Evolutionary conservation across 108 stramenopile species (phyloP), one percentile per base, ranked within the genome.

Genomic region (Chaetoceros muelleri): DNA sequence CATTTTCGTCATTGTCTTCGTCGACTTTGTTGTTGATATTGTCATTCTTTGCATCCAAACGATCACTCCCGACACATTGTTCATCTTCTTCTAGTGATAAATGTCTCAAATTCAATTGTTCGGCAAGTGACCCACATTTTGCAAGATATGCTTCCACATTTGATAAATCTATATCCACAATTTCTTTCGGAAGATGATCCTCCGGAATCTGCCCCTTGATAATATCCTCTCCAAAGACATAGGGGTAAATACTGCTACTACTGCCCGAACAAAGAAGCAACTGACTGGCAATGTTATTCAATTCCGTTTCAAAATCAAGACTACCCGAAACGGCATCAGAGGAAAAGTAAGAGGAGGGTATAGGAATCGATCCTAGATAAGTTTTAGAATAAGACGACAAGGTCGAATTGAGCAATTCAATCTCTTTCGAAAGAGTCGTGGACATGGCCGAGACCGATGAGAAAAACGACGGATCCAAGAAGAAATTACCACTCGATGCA

Each of bases 41-140:
- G 2, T 62, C 66, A 24, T 50, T 52, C 1, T 64, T 46, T 16
- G 28, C 47, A 54, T 51, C 60, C n/a, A n/a, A n/a, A n/a, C n/a
- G n/a, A 24, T 44, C 47, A 27, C 52, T 30, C 23, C 48, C 40
- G 3, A 26, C 3, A 26, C 1, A 21, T 25, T 55, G 27, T 13
- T 44, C 34, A 29, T 60, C 54, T 24, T 22, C 47, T 44, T 46
- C 40, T 19, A 3, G 48, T 45, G 20, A 2, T 1, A 26, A 31
- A 28, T 55, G 24, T 1, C 46, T 73, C 72, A 51, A 73, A 73
- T 46, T 67, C 64, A 67, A 69, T 70, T 7, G 61, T 40, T 40
- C 34, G 5, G 34, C 69, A 59, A 70, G 60, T 67, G 60, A 58
- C 2, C 72, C 72, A 34, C 64, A 66, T 18, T 20, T 24, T 30